Evolutionary conservation across 441 rosid species (phyloP).

Genomic region (Euphorbia corollata): DNA sequence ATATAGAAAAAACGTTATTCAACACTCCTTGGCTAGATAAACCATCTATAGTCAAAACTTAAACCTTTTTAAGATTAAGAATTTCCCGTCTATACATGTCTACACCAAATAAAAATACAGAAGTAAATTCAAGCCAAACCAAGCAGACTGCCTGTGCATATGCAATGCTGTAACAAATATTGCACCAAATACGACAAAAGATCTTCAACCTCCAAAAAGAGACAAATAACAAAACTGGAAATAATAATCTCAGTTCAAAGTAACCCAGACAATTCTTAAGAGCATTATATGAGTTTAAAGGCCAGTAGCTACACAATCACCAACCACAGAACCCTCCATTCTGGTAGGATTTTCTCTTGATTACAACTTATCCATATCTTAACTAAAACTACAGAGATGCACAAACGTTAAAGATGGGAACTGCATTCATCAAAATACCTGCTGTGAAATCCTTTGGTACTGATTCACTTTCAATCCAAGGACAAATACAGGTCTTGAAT

Average conservation of each 20-base stretch:
- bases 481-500: conserved; percentile 50
- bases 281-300: too few relatives aligned
- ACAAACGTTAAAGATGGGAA: neutral
- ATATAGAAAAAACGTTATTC: neutral
- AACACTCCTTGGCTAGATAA: neutral
- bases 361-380: conserved; percentile 12
- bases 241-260: neutral
- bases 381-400: conserved; percentile 7
- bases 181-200: neutral
- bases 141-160: neutral
- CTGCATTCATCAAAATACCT: conserved; percentile 36
- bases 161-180: neutral
- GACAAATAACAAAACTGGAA: neutral
- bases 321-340: neutral
- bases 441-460: conserved; percentile 41
- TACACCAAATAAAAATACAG: neutral
- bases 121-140: too few relatives aligned
- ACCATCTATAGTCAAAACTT: neutral
- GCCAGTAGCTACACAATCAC: neutral
- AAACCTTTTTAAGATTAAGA: neutral
- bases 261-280: neutral
- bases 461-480: conserved; percentile 59
- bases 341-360: neutral
- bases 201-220: neutral
- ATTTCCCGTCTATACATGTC: neutral